These are phyloP conservation scores for Juglanconis sp. DNA, from an alignment of 2,329 filamentous ascomycete genomes.

Conservation along the genomic window DNA sequence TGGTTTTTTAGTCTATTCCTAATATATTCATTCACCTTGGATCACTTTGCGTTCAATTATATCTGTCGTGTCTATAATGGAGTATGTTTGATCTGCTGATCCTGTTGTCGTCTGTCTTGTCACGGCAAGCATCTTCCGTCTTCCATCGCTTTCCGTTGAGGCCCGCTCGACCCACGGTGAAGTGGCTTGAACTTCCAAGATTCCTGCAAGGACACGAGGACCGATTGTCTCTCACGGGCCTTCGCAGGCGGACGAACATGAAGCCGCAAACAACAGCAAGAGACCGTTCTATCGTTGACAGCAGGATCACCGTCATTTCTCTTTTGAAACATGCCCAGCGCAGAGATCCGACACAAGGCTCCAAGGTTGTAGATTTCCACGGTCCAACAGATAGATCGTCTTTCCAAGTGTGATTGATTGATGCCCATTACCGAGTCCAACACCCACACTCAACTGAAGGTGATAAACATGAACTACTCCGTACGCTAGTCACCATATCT, in stretches of 20 bases:
- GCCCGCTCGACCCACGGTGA: neutral
- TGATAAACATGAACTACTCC: too few species aligned
- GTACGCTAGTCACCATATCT: too few species aligned
- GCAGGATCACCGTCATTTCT: too few species aligned
- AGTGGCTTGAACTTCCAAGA: neutral
- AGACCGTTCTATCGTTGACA: too few species aligned
- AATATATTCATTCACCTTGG: neutral
- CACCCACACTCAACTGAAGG: too few species aligned
- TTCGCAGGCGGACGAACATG: neutral
- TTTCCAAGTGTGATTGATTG: too few species aligned
- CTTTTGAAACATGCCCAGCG: too few species aligned
- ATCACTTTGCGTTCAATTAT: neutral
- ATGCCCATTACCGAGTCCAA: too few species aligned
- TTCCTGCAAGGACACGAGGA: neutral
- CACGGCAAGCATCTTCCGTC: constrained; percentile 1
- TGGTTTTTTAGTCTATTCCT: neutral
- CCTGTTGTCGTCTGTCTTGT: neutral
- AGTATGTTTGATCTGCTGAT: neutral
- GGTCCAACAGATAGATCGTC: too few species aligned
- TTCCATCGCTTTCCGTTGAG: neutral
- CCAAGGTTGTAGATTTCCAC: too few species aligned
- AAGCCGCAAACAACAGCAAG: neutral
- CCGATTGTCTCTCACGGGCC: neutral
- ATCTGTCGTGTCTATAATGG: neutral
- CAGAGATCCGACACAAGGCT: too few species aligned